Percentiles rank a stretch among this genome's conserved stretches.
phyloP scores from a whole-genome alignment of 2,329 filamentous ascomycete genomes.

The Botrytis byssoidea region DNA sequence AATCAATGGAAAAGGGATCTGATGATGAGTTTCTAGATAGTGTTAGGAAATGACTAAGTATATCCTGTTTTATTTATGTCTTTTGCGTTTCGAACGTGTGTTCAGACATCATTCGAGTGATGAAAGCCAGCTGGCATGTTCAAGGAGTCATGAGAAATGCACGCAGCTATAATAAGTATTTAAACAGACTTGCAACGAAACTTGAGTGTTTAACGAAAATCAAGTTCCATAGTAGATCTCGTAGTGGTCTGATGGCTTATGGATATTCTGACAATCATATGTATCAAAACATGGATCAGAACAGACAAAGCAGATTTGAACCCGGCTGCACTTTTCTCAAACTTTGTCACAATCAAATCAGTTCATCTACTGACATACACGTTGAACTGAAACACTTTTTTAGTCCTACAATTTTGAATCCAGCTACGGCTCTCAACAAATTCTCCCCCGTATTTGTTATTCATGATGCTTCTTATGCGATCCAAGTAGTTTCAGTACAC shows the following conservation, averaged over 20 bases:
- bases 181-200: neutral
- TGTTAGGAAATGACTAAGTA: neutral
- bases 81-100: neutral
- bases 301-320: neutral
- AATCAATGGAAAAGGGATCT: neutral
- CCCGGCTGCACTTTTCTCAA: neutral
- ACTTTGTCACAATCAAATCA: neutral
- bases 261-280: neutral
- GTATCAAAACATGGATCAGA: neutral
- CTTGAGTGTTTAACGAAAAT: neutral
- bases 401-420: neutral
- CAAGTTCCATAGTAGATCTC: neutral
- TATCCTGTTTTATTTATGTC: neutral
- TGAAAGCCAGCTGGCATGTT: neutral
- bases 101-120: neutral
- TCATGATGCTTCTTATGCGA: no score
- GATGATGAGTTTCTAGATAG: neutral
- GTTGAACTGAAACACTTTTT: neutral
- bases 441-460: rapidly evolving
- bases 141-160: neutral
- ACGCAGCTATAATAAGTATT: neutral
- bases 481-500: no score
- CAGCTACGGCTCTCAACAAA: neutral
- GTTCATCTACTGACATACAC: neutral
- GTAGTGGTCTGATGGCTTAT: neutral